Evolutionary conservation across 257 asterid genomes (phyloP).

Genomic region (Nicotiana otophora): DNA sequence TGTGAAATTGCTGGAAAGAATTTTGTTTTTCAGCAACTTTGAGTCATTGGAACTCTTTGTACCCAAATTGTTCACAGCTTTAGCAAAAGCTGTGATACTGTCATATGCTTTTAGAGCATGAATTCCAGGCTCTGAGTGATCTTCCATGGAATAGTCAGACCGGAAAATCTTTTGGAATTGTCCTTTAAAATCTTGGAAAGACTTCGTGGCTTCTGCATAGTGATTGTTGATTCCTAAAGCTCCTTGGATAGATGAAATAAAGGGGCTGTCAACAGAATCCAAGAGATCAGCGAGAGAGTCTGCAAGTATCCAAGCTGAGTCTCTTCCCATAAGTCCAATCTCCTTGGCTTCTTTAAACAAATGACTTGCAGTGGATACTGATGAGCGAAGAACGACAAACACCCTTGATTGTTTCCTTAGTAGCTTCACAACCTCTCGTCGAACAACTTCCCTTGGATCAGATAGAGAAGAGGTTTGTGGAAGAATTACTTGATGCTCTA

Average conservation of each 20-base stretch:
- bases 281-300: conserved; percentile 30
- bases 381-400: conserved; percentile 33
- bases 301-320: conserved; percentile 40
- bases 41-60: conserved; percentile 5
- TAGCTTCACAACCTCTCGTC: conserved; percentile 21
- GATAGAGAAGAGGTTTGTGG: conserved; percentile 26
- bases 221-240: conserved; percentile 34
- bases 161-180: conserved; percentile 19
- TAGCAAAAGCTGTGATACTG: conserved; percentile 23
- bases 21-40: conserved; percentile 5
- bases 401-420: conserved; percentile 32
- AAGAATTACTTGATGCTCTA: conserved; percentile 28
- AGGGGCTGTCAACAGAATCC: conserved; percentile 26
- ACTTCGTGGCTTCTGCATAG: conserved; percentile 11
- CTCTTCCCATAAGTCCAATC: conserved; percentile 32
- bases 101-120: conserved; percentile 42
- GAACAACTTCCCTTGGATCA: conserved; percentile 18
- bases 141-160: conserved; percentile 26
- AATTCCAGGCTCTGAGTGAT: conserved; percentile 25
- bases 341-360: conserved; percentile 33
- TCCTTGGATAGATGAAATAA: conserved; percentile 27
- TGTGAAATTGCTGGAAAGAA: conserved; percentile 26
- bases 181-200: conserved; percentile 19
- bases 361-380: conserved; percentile 20
- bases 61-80: conserved; percentile 10